These are phyloP conservation scores for Candida montana DNA, from an alignment of 805 yeast genomes.

Conservation along the genomic window DNA sequence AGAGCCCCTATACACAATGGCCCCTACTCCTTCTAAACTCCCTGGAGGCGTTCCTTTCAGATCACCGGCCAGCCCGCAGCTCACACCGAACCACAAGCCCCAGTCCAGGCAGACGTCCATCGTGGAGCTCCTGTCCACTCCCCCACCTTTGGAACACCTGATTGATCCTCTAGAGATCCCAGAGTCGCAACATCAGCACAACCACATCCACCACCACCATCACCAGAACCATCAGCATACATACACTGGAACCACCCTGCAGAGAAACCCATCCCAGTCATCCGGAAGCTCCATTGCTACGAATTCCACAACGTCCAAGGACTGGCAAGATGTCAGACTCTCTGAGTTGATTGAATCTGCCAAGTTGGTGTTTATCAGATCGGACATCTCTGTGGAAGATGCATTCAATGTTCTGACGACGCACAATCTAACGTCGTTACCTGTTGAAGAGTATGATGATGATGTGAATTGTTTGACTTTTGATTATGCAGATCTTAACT, in stretches of 20 bases:
- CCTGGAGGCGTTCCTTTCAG: slow-evolving; percentile 31
- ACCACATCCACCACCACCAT: not conserved
- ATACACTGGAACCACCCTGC: slow-evolving; percentile 11
- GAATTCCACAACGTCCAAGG: slow-evolving; percentile 48
- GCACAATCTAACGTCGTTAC: slow-evolving; percentile 79
- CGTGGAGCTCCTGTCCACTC: slow-evolving; percentile 69
- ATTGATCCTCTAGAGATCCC: slow-evolving; percentile 10
- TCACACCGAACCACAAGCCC: slow-evolving; percentile 24
- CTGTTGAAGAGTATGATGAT: slow-evolving; percentile 54
- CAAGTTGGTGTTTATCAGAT: slow-evolving; percentile 65
- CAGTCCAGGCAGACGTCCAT: slow-evolving; percentile 58
- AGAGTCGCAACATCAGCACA: not conserved
- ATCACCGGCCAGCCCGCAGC: slow-evolving; percentile 22
- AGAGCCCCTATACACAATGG: slow-evolving; percentile 9
- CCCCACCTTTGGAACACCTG: slow-evolving; percentile 51
- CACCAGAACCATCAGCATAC: not conserved
- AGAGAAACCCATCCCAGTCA: slow-evolving; percentile 25
- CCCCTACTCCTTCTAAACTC: slow-evolving; percentile 27
- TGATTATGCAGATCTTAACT: slow-evolving; percentile 87
- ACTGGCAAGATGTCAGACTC: slow-evolving; percentile 72
- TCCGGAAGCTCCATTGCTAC: slow-evolving; percentile 63
- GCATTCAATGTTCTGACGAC: slow-evolving; percentile 76
- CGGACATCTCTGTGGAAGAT: slow-evolving; percentile 69
- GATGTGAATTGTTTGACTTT: slow-evolving; percentile 75
- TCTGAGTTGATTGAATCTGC: slow-evolving; percentile 73